These are phyloP conservation scores for Sarcodon aspratus DNA, from an alignment of 768 basidiomycete species.

Conservation along the genomic window DNA sequence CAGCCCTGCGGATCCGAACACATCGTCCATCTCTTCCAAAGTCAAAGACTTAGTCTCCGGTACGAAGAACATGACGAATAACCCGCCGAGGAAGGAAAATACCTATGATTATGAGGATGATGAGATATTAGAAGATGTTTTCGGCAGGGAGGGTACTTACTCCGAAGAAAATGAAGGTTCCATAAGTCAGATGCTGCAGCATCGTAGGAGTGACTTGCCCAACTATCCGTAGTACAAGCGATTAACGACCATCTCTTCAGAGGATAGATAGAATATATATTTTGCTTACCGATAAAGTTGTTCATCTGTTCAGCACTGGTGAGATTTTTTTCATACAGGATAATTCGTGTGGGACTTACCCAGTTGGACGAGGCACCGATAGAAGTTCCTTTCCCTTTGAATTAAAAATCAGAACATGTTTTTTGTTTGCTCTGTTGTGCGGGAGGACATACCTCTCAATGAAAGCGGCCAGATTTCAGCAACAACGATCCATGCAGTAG, in stretches of 20 bases:
- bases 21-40: constrained; percentile 72
- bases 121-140: not conserved
- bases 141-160: constrained; percentile 20
- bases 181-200: constrained; percentile 51
- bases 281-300: constrained; percentile 51
- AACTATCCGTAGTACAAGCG: constrained; percentile 19
- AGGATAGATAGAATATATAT: not conserved
- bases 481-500: constrained; percentile 68
- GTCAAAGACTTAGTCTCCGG: constrained; percentile 68
- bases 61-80: constrained; percentile 57
- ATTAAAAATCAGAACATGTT: too few species aligned
- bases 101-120: constrained; percentile 20
- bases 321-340: not conserved
- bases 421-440: too few species aligned
- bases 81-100: constrained; percentile 56
- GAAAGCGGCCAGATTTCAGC: constrained; percentile 68
- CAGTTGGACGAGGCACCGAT: constrained; percentile 71
- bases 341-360: constrained; percentile 22
- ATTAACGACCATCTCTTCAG: not conserved
- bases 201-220: constrained; percentile 65
- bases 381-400: constrained; percentile 49
- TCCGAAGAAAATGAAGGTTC: constrained; percentile 72
- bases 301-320: constrained; percentile 40
- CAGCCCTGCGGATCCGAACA: constrained; percentile 53
- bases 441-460: constrained; percentile 29